These are phyloP conservation scores for Spergularia marina DNA, from an alignment of 148 eudicot genomes.

Conservation along the genomic window DNA sequence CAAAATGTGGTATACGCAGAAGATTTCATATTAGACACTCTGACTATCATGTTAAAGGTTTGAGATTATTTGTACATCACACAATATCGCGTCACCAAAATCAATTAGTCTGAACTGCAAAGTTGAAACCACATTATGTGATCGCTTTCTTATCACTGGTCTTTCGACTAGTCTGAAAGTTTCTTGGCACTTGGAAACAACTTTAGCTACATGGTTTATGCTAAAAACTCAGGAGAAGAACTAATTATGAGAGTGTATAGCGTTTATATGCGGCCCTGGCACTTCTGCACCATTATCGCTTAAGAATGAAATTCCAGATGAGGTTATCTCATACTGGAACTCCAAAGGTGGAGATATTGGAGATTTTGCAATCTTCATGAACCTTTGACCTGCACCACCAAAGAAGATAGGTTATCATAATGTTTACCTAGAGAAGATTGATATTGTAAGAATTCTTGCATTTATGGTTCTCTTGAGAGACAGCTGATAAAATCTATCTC, in stretches of 20 bases:
- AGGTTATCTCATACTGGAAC: constrained; percentile 55
- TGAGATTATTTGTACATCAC: too few relatives aligned
- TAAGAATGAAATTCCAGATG: constrained; percentile 63
- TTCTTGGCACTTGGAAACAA: neutral
- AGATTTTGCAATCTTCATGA: constrained; percentile 87
- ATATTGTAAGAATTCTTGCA: too few relatives aligned
- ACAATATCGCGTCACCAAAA: too few relatives aligned
- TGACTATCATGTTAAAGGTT: too few relatives aligned
- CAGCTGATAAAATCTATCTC: too few relatives aligned
- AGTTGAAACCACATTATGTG: too few relatives aligned
- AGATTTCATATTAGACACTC: too few relatives aligned
- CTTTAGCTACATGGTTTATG: neutral
- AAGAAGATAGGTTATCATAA: neutral
- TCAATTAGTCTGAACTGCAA: too few relatives aligned
- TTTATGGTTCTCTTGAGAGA: too few relatives aligned
- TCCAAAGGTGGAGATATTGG: constrained; percentile 81
- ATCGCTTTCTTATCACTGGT: neutral
- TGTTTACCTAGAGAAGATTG: too few relatives aligned
- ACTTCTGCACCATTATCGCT: constrained; percentile 60
- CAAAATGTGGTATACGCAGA: too few relatives aligned
- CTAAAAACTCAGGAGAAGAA: neutral
- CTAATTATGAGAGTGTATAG: constrained; percentile 55
- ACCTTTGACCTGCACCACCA: constrained; percentile 58
- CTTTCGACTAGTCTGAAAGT: neutral
- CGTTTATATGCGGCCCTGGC: constrained; percentile 61